Base-by-base conservation (phyloP, 2,329 filamentous ascomycete genomes). In the Fusarium luffae region DNA sequence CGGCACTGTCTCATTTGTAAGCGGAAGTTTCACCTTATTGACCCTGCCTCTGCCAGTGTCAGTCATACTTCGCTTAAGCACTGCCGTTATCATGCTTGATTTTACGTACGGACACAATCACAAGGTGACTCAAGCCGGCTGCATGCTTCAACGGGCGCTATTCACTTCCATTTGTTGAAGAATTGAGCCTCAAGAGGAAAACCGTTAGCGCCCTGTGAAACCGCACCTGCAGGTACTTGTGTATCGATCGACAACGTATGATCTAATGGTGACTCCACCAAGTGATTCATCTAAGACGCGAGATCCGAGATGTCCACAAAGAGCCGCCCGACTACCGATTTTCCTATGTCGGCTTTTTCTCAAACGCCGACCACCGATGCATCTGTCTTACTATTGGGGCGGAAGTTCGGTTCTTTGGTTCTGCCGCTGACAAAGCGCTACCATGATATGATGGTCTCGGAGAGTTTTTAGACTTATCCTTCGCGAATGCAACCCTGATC, bases 291-390 rank as follows among this genome's bases (percentile, higher is more conserved):
- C 21, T 40, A 34, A 48, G 42, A 64, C 42, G 54, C 50, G 41
- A 32, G 37, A 42, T 42, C 62, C 64, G 59, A 55, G 3, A 19
- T 51, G 18, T 16, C 44, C 47, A 64, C 52, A 28, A 34, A 54
- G 12, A 46, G 47, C 65, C 60, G 60, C 41, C 66, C 66, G 66
- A 69, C 60, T 56, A 23, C 65, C 66, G 66, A 51, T 40, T 7
- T 10, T 19, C 4, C 19, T 18, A 4, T 19, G 4, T 51, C 48
- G 48, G 48, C 32, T 19, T 51, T 51, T 40, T 9, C 2, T 9
- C 11, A 40, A 40, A 51, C 18, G 13, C 32, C 48, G 48, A 51
- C n/a, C 48, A 19, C 48, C 48, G 48, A 27, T 51, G 13, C 7
- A 18, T 12, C 18, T 7, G n/a, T 51, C 16, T 14, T 9, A 9